Conservation (phyloP, 164 flowering plant genomes). For the Piper betle region DNA sequence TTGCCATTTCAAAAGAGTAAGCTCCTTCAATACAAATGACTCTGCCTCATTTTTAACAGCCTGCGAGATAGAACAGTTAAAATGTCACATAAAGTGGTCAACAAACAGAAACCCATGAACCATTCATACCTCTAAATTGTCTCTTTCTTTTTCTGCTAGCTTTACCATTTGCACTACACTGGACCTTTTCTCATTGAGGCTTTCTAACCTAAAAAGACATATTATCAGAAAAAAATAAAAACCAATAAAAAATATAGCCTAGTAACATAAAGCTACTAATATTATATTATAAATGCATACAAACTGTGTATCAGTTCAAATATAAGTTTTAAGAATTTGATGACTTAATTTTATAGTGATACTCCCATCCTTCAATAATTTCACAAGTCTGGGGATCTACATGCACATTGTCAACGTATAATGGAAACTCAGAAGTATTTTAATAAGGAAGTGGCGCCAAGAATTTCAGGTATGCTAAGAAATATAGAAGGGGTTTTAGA, state of each 20-base stretch:
- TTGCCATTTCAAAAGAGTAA: constrained; percentile 80
- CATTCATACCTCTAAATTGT: constrained; percentile 62
- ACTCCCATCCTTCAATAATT: no score
- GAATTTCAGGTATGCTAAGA: no score
- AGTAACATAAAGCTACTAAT: neutral
- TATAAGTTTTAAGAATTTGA: no score
- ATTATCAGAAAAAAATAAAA: no score
- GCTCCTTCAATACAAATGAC: constrained; percentile 81
- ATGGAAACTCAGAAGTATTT: no score
- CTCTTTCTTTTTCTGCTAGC: constrained; percentile 94
- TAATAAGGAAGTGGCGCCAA: no score
- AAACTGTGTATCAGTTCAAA: neutral
- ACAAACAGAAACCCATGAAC: neutral
- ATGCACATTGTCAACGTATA: no score
- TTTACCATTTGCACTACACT: constrained; percentile 97
- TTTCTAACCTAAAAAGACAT: constrained; percentile 43
- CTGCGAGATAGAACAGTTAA: constrained; percentile 18
- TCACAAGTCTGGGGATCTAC: no score
- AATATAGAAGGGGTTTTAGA: no score
- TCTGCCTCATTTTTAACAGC: constrained; percentile 94
- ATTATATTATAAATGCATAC: no score
- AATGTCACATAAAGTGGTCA: neutral
- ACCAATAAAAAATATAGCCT: neutral
- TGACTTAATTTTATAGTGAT: neutral
- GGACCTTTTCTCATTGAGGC: constrained; percentile 76